phyloP scores from a whole-genome alignment of 2,329 filamentous ascomycete genomes.

The Scleromitrula shiraiana region DNA sequence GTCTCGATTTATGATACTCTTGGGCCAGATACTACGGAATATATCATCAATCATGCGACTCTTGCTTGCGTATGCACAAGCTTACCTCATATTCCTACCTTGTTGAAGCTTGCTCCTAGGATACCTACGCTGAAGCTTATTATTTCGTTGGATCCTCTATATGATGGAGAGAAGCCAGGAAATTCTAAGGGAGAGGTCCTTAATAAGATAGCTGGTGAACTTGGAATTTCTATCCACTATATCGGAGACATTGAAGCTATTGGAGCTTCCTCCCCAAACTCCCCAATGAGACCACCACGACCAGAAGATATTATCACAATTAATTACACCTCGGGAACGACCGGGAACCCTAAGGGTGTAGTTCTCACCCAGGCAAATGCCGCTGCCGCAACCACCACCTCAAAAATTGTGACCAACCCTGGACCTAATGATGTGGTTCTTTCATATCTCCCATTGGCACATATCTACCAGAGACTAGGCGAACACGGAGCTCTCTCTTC shows the following conservation, averaged over 20 bases:
- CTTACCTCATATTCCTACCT: constrained; percentile 69
- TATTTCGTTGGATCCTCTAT: constrained; percentile 75
- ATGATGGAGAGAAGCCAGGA: constrained; percentile 67
- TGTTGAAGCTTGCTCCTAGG: constrained; percentile 71
- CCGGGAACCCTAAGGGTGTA: constrained; percentile 75
- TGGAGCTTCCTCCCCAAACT: constrained; percentile 59
- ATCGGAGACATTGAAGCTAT: constrained; percentile 75
- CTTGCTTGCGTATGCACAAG: constrained; percentile 70
- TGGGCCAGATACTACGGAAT: constrained; percentile 84
- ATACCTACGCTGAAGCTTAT: constrained; percentile 80
- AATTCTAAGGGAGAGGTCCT: constrained; percentile 74
- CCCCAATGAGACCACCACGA: constrained; percentile 59
- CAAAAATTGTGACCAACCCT: constrained; percentile 46
- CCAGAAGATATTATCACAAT: constrained; percentile 78
- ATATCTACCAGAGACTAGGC: constrained; percentile 82
- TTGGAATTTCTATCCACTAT: constrained; percentile 71
- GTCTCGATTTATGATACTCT: constrained; percentile 97
- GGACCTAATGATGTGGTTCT: constrained; percentile 53
- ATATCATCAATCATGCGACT: constrained; percentile 86
- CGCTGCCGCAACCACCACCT: constrained; percentile 60
- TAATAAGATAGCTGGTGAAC: constrained; percentile 62
- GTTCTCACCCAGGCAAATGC: constrained; percentile 76
- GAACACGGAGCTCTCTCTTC: constrained; percentile 69
- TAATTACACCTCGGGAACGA: constrained; percentile 86
- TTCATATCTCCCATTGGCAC: constrained; percentile 88